Percentiles rank a stretch among this genome's conserved stretches.
Evolutionary conservation across 164 flowering plant genomes (phyloP).

Genomic region (Chimonanthus salicifolius): DNA sequence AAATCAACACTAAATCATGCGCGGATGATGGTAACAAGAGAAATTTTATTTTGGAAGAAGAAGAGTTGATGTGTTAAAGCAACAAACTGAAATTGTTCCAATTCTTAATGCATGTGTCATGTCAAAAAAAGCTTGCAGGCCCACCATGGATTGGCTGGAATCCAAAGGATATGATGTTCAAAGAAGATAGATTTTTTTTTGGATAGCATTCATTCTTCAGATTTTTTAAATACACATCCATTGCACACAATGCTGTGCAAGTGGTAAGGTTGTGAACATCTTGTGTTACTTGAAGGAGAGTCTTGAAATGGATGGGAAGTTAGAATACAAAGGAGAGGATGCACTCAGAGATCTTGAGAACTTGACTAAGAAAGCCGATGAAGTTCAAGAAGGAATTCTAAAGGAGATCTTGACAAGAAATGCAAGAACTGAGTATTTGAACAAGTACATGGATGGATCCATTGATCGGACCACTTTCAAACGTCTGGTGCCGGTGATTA

Average conservation of each 20-base stretch:
- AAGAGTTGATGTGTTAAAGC: not conserved
- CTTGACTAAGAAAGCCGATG: conserved; percentile 40
- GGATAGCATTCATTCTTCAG: not conserved
- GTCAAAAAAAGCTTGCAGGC: conserved; percentile 4
- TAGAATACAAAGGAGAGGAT: conserved; percentile 69
- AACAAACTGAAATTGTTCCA: not conserved
- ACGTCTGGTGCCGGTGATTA: conserved; percentile 47
- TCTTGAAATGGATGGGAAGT: conserved; percentile 45
- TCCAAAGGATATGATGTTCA: not conserved
- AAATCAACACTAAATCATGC: no score
- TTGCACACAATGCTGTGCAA: not conserved
- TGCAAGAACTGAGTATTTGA: conserved; percentile 56
- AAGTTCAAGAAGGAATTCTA: conserved; percentile 53
- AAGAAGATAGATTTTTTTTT: not conserved
- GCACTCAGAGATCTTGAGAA: conserved; percentile 59
- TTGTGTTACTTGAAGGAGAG: not conserved
- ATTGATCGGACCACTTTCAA: conserved; percentile 37
- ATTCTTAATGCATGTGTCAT: not conserved
- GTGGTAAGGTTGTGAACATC: not conserved
- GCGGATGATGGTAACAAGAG: no score
- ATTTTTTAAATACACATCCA: not conserved
- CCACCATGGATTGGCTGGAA: conserved; percentile 1
- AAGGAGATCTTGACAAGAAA: conserved; percentile 49
- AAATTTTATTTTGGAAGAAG: no score
- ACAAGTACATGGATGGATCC: conserved; percentile 41